Evolutionary conservation across 2,329 filamentous ascomycete species (phyloP), one percentile per base, ranked within the genome.

Genomic region (Diaporthe sp.): DNA sequence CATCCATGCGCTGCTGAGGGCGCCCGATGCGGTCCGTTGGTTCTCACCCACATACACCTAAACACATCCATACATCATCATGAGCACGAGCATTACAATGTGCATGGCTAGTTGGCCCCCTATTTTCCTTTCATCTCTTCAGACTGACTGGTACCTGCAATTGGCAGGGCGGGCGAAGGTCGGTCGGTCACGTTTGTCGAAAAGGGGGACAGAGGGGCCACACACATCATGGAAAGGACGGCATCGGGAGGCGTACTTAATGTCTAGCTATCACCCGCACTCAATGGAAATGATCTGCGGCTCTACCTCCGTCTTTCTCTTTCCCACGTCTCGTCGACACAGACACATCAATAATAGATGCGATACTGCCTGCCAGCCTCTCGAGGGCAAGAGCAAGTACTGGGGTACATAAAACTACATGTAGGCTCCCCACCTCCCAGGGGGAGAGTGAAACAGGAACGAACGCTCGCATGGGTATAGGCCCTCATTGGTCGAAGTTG

Each of bases 261-360:
- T 68, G 63, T 68, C 44, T 68, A 68, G 47, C 63, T 51, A 50
- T 27, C 42, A 47, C 47, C 44, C 63, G 63, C 63, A 27, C 32
- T 53, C 63, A 68, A 53, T 68, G 44, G 30, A 53, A 53, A 53
- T 53, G 63, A 68, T 39, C 17, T 32, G 63, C 63, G 63, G 44
- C 63, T 37, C n/a, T 44, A n/a, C 47, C 27, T n/a, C 15, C 25
- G 12, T 32, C 53, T 12, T 22, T 9, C 5, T 19, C 17, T 32
- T 25, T 17, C 30, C 32, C 32, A 19, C n/a, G 10, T 58, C 55
- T 13, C 5, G 30, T 12, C 19, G 27, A 56, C 19, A 25, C 3
- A 6, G n/a, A n/a, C 32, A 35, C n/a, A 19, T 15, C 32, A 10
- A 35, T 37, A 32, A 56, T n/a, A 5, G 51, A 22, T 8, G 22